Evolutionary conservation across 176 grass and related monocot species (phyloP).

Genomic region (Eragrostis nindensis): DNA sequence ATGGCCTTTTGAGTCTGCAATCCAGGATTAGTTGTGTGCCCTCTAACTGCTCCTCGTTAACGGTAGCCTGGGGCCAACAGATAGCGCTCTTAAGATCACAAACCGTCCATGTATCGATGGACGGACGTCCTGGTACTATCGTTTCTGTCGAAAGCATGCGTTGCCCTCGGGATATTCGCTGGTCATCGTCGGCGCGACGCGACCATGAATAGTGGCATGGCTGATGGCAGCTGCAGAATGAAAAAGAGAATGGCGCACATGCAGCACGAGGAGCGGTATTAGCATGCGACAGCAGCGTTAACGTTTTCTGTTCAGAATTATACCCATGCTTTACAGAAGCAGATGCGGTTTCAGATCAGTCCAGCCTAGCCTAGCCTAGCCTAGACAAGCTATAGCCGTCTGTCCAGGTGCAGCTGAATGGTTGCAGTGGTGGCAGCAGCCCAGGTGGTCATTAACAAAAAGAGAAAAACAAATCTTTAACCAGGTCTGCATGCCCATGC

Average conservation of each 20-base stretch:
- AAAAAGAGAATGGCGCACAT: conserved; percentile 17
- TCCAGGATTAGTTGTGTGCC: too few relatives aligned
- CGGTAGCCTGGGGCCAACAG: too few relatives aligned
- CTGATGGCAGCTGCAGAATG: not conserved
- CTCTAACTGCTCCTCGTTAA: too few relatives aligned
- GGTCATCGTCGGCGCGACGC: not conserved
- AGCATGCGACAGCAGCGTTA: conserved; percentile 18
- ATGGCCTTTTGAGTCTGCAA: too few relatives aligned
- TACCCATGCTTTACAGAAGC: conserved; percentile 31
- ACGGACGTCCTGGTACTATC: too few relatives aligned
- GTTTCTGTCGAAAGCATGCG: too few relatives aligned
- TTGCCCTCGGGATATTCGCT: not conserved
- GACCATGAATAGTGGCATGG: not conserved
- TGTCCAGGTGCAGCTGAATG: not conserved
- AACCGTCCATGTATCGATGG: too few relatives aligned
- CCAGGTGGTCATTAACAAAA: conserved; percentile 28
- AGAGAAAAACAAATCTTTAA: not conserved
- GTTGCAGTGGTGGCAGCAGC: not conserved
- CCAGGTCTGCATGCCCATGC: not conserved
- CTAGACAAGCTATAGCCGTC: not conserved
- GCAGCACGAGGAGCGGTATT: conserved; percentile 10
- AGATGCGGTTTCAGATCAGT: not conserved
- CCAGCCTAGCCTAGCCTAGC: not conserved
- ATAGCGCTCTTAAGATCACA: too few relatives aligned
- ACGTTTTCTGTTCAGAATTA: not conserved